Percentiles rank a stretch among this genome's conserved stretches.
These are phyloP conservation scores for Xylariaceae sp. DNA, from an alignment of 2,329 filamentous ascomycete species.

Conservation along the genomic window DNA sequence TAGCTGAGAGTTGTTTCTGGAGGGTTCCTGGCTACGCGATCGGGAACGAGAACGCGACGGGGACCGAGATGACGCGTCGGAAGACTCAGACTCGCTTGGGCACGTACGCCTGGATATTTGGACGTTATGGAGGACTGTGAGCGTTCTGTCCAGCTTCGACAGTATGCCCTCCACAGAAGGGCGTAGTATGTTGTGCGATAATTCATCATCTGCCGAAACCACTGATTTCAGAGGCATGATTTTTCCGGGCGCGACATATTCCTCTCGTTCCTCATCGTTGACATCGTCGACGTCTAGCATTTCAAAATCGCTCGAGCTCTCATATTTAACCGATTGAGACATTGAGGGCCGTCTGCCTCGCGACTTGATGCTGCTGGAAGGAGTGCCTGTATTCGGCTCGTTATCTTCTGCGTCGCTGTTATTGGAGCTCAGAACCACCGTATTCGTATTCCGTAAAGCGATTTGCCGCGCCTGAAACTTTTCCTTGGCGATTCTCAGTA, in stretches of 20 bases:
- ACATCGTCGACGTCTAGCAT: constrained; percentile 24
- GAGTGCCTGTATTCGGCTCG: constrained; percentile 17
- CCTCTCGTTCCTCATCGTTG: not conserved
- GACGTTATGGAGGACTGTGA: constrained; percentile 64
- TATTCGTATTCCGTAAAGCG: constrained; percentile 21
- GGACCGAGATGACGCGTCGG: constrained; percentile 20
- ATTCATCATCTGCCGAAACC: constrained; percentile 65
- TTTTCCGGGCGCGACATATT: constrained; percentile 2
- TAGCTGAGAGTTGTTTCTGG: not conserved
- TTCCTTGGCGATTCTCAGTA: constrained; percentile 63
- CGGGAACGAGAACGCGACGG: constrained; percentile 4
- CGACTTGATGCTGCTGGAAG: constrained; percentile 8
- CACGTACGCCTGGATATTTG: constrained; percentile 46
- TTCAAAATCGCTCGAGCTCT: constrained; percentile 18
- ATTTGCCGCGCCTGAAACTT: constrained; percentile 45
- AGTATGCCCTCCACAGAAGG: constrained; percentile 69
- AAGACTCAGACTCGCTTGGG: constrained; percentile 28
- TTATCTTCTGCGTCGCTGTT: constrained; percentile 18
- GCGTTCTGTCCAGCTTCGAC: constrained; percentile 60
- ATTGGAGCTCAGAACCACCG: constrained; percentile 8
- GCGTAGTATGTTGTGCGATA: constrained; percentile 57
- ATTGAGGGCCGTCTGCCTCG: constrained; percentile 11
- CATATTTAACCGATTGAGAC: constrained; percentile 21
- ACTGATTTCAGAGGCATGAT: constrained; percentile 40
- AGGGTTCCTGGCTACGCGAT: not conserved